Evolutionary conservation across 352 stramenopile genomes (phyloP).

Genomic region (Globisporangium paroecandrum): DNA sequence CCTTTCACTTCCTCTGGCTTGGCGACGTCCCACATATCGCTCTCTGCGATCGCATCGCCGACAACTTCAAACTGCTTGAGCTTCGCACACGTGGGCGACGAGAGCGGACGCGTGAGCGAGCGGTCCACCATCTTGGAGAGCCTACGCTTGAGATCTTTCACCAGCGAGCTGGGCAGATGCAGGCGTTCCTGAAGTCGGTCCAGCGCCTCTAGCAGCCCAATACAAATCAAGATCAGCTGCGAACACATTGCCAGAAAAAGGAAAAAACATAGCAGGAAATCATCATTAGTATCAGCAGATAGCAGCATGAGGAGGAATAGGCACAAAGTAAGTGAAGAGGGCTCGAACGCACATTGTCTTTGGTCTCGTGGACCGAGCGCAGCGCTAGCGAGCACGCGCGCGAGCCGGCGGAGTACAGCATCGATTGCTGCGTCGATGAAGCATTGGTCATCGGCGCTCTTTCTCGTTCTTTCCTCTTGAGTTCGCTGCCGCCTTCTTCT

Average conservation of each 20-base stretch:
- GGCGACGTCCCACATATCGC: conserved; percentile 45
- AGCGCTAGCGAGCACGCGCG: conserved; percentile 59
- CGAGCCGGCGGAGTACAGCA: conserved; percentile 30
- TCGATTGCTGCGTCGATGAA: conserved; percentile 21
- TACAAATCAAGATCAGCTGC: conserved; percentile 76
- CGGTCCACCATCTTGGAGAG: conserved; percentile 61
- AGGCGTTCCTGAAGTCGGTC: conserved; percentile 72
- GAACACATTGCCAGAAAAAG: not conserved
- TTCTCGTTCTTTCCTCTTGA: not conserved
- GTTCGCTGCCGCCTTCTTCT: not conserved
- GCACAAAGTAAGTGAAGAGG: no score
- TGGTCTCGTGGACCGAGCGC: conserved; percentile 63
- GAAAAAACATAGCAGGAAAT: not conserved
- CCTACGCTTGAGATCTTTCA: conserved; percentile 73
- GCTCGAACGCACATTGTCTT: conserved; percentile 49
- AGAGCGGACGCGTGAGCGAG: conserved; percentile 34
- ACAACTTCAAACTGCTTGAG: conserved; percentile 27
- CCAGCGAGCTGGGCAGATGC: conserved; percentile 57
- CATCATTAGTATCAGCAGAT: no score
- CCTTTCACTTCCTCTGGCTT: conserved; percentile 63
- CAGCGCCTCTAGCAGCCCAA: conserved; percentile 68
- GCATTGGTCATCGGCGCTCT: conserved; percentile 8
- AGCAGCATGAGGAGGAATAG: no score
- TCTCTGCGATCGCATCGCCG: conserved; percentile 50
- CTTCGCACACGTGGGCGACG: conserved; percentile 21